A percentile compares a stretch with the other conserved stretches of the same genome.
These are phyloP conservation scores for Tolypocladium cylindrosporum DNA, from an alignment of 2,329 filamentous ascomycete species.

Conservation along the genomic window DNA sequence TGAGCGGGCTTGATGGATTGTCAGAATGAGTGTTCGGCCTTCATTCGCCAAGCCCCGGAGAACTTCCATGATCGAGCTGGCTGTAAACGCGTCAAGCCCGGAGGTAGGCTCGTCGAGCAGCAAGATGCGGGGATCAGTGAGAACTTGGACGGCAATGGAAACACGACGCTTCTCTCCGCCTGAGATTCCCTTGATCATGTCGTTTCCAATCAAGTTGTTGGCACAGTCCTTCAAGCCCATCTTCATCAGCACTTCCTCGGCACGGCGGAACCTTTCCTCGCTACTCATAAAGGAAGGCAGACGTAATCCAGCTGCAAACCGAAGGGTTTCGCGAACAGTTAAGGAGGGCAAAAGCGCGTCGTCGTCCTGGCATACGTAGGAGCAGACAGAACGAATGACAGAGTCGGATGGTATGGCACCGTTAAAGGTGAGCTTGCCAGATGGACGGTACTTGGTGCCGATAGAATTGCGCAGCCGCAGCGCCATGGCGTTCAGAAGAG, in stretches of 20 bases:
- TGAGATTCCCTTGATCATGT: constrained; percentile 67
- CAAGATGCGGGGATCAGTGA: constrained; percentile 64
- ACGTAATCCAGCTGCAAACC: constrained; percentile 60
- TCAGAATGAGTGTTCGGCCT: constrained; percentile 65
- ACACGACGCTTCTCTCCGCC: constrained; percentile 72
- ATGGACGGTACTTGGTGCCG: constrained; percentile 50
- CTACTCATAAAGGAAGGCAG: constrained; percentile 61
- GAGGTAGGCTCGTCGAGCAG: constrained; percentile 70
- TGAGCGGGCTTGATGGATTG: constrained; percentile 67
- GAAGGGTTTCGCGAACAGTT: constrained; percentile 66
- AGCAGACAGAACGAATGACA: constrained; percentile 62
- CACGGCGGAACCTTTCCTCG: constrained; percentile 54
- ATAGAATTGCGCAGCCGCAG: constrained; percentile 52
- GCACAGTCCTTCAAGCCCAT: constrained; percentile 73
- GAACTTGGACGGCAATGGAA: constrained; percentile 66
- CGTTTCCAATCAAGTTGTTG: constrained; percentile 62
- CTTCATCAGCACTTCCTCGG: constrained; percentile 62
- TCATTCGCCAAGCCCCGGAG: constrained; percentile 60
- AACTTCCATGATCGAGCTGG: constrained; percentile 66
- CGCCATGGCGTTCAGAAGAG: constrained; percentile 64
- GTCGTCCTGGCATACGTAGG: constrained; percentile 71
- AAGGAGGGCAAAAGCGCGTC: constrained; percentile 64
- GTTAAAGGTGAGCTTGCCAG: constrained; percentile 60
- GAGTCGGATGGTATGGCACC: constrained; percentile 55
- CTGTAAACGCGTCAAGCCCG: constrained; percentile 69